These are phyloP conservation scores for Coelastrella sp. DNA, from an alignment of 139 green algal species.

Conservation along the genomic window DNA sequence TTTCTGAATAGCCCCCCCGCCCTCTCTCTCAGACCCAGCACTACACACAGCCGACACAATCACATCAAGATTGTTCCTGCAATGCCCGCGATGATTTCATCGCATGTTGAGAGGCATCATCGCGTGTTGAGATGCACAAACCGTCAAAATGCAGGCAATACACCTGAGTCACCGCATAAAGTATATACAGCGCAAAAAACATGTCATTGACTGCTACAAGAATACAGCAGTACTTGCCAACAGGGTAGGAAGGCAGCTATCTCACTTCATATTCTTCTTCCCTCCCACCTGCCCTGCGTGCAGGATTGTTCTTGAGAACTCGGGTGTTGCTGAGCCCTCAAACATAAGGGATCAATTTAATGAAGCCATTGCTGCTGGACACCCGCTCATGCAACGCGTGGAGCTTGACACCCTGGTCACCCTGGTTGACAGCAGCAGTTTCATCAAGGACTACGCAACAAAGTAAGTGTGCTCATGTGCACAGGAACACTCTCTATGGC, in stretches of 20 bases:
- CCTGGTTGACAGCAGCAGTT: slow-evolving; percentile 83
- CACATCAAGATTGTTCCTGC: no score
- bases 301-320: slow-evolving; percentile 93
- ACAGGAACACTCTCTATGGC: no score
- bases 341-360: slow-evolving; percentile 93
- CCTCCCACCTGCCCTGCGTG: slow-evolving; percentile 30
- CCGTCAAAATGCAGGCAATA: no score
- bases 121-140: no score
- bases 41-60: no score
- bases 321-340: slow-evolving; percentile 91
- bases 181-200: no score
- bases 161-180: no score
- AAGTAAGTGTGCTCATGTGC: not conserved
- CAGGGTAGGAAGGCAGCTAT: not conserved
- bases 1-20: no score
- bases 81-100: no score
- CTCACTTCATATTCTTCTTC: not conserved
- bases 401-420: slow-evolving; percentile 91
- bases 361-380: slow-evolving; percentile 72
- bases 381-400: slow-evolving; percentile 80
- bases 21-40: no score
- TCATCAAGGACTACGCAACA: slow-evolving; percentile 80
- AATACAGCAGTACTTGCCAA: not conserved
- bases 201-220: not conserved
- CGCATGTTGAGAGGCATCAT: no score